phyloP scores from a whole-genome alignment of 169 alveolate species.

The Cyclospora cayetanensis region DNA sequence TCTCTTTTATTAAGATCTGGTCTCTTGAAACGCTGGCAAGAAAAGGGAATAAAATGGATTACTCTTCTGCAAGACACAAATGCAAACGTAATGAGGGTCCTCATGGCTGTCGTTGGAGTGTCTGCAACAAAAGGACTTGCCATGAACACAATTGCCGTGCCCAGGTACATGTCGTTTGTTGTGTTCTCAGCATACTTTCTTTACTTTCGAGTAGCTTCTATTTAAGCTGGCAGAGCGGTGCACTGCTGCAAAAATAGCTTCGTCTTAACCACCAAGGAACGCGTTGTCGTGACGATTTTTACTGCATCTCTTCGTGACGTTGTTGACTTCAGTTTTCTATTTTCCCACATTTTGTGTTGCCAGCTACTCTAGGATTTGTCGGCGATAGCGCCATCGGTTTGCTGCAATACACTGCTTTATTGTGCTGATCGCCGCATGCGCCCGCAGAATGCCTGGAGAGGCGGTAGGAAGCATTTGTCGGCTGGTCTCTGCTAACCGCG shows the following conservation, averaged over 20 bases:
- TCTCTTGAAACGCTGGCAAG: conserved; percentile 72
- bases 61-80: conserved; percentile 93
- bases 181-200: neutral
- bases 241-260: neutral
- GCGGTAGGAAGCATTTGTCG: conserved; percentile 75
- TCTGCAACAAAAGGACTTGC: conserved; percentile 66
- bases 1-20: conserved; percentile 86
- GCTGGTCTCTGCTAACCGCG: conserved; percentile 44
- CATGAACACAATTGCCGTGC: conserved; percentile 73
- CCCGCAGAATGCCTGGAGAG: conserved; percentile 73
- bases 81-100: conserved; percentile 86
- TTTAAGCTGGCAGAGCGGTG: neutral
- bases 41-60: conserved; percentile 86
- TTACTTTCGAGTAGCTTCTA: no score
- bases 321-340: neutral
- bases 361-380: no score
- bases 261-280: neutral
- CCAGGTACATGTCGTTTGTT: conserved; percentile 49
- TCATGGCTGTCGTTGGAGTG: conserved; percentile 91
- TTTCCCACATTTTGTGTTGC: neutral
- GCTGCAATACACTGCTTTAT: no score
- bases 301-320: neutral
- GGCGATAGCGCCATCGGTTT: no score
- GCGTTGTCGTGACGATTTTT: neutral
- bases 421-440: no score